Percentiles rank a stretch among this genome's conserved stretches.
Evolutionary conservation across 495 filamentous ascomycete species (phyloP).

Genomic region (Talaromyces adpressus): DNA sequence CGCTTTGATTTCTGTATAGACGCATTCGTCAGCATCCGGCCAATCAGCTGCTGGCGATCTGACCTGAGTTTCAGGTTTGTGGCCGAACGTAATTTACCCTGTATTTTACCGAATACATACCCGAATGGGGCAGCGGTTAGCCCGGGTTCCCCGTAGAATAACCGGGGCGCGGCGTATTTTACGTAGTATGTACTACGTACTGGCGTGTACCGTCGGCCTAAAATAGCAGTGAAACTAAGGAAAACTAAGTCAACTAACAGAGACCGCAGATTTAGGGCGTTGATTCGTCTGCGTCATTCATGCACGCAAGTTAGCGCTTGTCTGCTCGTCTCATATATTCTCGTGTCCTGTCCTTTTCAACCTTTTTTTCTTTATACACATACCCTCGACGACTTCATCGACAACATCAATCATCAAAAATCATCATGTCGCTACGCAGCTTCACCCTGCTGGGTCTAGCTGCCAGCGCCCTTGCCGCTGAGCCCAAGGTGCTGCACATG

Average conservation of each 20-base stretch:
- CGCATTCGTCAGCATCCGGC: neutral
- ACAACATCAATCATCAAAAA: neutral
- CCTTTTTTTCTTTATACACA: neutral
- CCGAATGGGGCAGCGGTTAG: neutral
- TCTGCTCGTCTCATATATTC: neutral
- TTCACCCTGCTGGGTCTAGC: slow-evolving; percentile 3
- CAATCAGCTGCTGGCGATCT: neutral
- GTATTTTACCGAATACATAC: neutral
- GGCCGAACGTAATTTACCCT: neutral
- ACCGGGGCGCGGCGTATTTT: neutral
- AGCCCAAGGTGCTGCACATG: slow-evolving; percentile 10
- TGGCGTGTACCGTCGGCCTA: neutral
- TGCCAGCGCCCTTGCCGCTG: neutral
- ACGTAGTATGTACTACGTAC: too few relatives aligned
- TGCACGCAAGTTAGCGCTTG: neutral
- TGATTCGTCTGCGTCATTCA: neutral
- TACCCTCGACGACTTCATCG: neutral
- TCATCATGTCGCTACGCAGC: slow-evolving; percentile 2
- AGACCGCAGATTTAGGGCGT: too few relatives aligned
- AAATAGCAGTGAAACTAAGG: neutral
- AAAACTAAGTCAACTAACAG: neutral
- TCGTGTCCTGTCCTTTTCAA: neutral
- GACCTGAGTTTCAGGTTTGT: neutral
- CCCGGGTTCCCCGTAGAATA: neutral
- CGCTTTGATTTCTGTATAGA: neutral